phyloP scores from a whole-genome alignment of 2,329 filamentous ascomycete species.

The Colletotrichum sp. region DNA sequence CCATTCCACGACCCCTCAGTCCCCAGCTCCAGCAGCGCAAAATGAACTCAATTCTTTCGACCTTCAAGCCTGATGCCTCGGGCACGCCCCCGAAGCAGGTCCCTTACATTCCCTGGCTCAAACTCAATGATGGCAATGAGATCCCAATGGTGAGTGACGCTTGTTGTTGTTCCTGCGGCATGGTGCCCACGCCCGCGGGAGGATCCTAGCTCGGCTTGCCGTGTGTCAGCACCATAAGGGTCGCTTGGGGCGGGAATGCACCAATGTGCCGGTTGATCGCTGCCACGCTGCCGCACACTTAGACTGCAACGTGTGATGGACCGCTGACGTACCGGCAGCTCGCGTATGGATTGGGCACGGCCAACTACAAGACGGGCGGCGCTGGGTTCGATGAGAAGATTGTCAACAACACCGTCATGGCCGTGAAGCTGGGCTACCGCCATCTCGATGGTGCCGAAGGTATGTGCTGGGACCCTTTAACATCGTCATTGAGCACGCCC shows the following conservation, averaged over 20 bases:
- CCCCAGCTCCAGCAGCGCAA: constrained; percentile 4
- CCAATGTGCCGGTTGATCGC: neutral
- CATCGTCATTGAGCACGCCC: neutral
- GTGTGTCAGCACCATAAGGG: neutral
- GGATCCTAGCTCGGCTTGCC: neutral
- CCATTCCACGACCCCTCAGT: neutral
- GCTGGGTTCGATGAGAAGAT: constrained; percentile 60
- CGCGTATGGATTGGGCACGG: constrained; percentile 75
- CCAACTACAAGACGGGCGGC: constrained; percentile 61
- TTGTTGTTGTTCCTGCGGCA: neutral
- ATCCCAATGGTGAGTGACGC: constrained; percentile 67
- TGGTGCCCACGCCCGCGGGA: neutral
- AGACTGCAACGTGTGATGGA: neutral
- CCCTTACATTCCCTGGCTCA: constrained; percentile 59
- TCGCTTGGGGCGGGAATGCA: neutral
- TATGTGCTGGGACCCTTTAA: constrained; percentile 31
- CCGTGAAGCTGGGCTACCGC: constrained; percentile 72
- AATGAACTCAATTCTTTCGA: constrained; percentile 49
- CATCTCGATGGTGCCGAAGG: constrained; percentile 79
- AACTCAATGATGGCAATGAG: constrained; percentile 75
- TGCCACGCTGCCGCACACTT: neutral
- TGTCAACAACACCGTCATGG: constrained; percentile 57
- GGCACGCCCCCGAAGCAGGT: constrained; percentile 45
- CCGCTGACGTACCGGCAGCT: constrained; percentile 48
- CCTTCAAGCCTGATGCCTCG: constrained; percentile 43